A percentile compares a stretch with the other conserved stretches of the same genome.
These are phyloP conservation scores for Bocquillonia castaneifolia DNA, from an alignment of 441 rosid species.

Conservation along the genomic window DNA sequence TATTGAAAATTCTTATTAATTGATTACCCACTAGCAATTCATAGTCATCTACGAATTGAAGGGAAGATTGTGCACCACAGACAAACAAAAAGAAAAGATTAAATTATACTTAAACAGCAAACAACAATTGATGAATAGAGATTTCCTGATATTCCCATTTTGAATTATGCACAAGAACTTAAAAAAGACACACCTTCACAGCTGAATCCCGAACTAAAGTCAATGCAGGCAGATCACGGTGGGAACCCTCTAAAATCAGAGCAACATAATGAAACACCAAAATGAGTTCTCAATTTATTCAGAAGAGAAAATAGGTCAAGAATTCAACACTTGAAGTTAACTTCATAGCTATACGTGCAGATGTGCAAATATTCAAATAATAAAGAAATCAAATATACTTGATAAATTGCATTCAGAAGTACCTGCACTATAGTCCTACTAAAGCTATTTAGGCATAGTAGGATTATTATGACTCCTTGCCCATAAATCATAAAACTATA, in stretches of 20 bases:
- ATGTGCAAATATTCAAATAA: conserved; percentile 3
- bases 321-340: neutral
- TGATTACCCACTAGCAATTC: neutral
- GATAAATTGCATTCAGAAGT: neutral
- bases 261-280: conserved; percentile 19
- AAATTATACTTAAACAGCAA: neutral
- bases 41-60: neutral
- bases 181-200: conserved; percentile 43
- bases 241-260: conserved; percentile 71
- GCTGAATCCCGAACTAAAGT: conserved; percentile 72
- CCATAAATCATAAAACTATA: neutral
- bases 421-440: neutral
- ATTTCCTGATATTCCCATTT: neutral
- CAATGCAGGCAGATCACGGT: conserved; percentile 79
- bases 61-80: neutral
- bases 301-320: neutral
- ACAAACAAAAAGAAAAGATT: neutral
- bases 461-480: neutral
- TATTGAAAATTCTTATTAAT: neutral
- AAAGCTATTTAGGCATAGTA: neutral
- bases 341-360: neutral
- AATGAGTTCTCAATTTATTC: conserved; percentile 8
- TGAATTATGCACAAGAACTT: neutral
- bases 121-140: neutral
- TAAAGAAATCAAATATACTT: neutral